phyloP scores from a whole-genome alignment of 1,284 basidiomycete species.

The Malassezia yamatoensis region DNA sequence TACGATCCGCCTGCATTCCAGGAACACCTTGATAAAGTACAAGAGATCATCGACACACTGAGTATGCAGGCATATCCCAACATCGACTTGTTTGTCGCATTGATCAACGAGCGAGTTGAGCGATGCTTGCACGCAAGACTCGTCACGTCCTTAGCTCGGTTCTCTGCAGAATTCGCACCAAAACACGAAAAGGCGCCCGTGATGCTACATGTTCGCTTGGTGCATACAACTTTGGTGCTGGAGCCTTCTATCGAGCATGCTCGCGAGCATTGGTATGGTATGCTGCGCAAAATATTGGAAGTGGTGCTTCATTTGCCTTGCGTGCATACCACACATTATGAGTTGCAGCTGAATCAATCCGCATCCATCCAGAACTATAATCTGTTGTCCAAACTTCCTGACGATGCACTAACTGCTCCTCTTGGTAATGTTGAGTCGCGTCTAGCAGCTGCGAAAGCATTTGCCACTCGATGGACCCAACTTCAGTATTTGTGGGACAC shows the following conservation, averaged over 20 bases:
- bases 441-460: conserved; percentile 71
- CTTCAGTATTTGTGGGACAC: conserved; percentile 99
- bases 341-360: conserved; percentile 58
- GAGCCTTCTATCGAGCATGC: conserved; percentile 95
- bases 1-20: conserved; percentile 74
- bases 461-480: conserved; percentile 93
- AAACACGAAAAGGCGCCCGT: conserved; percentile 16
- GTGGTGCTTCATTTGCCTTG: conserved; percentile 77
- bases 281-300: conserved; percentile 67
- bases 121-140: conserved; percentile 68
- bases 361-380: conserved; percentile 1
- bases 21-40: conserved; percentile 66
- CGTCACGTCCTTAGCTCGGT: conserved; percentile 1
- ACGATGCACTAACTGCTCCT: conserved; percentile 59
- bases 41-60: conserved; percentile 81
- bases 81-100: conserved; percentile 86
- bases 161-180: conserved; percentile 5
- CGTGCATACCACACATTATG: conserved; percentile 87
- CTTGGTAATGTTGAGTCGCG: conserved; percentile 80
- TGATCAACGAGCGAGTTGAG: conserved; percentile 79
- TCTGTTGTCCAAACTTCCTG: conserved; percentile 22
- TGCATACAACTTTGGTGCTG: conserved; percentile 95
- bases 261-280: conserved; percentile 76
- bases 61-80: conserved; percentile 96
- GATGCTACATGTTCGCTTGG: conserved; percentile 89